Percentiles rank a stretch among this genome's conserved stretches.
These are phyloP conservation scores for Ophiosphaerella herpotricha DNA, from an alignment of 2,329 filamentous ascomycete genomes.

Conservation along the genomic window DNA sequence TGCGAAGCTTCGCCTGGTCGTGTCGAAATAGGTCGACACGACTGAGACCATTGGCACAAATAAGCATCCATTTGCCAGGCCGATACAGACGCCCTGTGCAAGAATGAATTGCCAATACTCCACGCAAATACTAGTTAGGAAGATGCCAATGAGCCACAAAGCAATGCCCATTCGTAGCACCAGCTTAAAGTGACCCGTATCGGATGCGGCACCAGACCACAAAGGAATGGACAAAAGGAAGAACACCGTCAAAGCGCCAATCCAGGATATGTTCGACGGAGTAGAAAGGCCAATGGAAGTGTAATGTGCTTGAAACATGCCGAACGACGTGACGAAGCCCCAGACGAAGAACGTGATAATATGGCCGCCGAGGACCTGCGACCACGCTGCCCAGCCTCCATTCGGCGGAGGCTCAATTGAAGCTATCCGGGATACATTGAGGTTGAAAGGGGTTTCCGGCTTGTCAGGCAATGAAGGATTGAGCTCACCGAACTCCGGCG, in stretches of 20 bases:
- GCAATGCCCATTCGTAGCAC: constrained; percentile 31
- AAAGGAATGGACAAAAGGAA: constrained; percentile 35
- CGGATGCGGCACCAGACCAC: constrained; percentile 32
- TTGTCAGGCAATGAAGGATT: not conserved
- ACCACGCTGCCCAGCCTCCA: constrained; percentile 53
- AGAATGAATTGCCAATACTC: constrained; percentile 31
- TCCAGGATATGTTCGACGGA: constrained; percentile 39
- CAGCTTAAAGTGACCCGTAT: constrained; percentile 33
- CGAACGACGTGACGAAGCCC: constrained; percentile 39
- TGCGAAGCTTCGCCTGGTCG: constrained; percentile 47
- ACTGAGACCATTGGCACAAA: constrained; percentile 61
- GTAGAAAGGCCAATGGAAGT: constrained; percentile 11
- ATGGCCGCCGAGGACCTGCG: constrained; percentile 47
- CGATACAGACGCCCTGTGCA: constrained; percentile 40
- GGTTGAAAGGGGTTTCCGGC: not conserved
- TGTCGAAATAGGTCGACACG: constrained; percentile 45
- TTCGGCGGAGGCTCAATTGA: constrained; percentile 35
- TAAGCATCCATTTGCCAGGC: constrained; percentile 51
- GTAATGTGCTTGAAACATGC: constrained; percentile 41
- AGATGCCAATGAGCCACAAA: constrained; percentile 28
- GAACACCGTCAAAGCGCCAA: constrained; percentile 40
- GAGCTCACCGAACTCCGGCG: too few species aligned
- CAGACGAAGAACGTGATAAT: constrained; percentile 50
- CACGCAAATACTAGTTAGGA: constrained; percentile 21
- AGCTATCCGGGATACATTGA: constrained; percentile 6